A percentile compares a stretch with the other conserved stretches of the same genome.
Evolutionary conservation across 495 filamentous ascomycete genomes (phyloP).

Genomic region (Darksidea phi): DNA sequence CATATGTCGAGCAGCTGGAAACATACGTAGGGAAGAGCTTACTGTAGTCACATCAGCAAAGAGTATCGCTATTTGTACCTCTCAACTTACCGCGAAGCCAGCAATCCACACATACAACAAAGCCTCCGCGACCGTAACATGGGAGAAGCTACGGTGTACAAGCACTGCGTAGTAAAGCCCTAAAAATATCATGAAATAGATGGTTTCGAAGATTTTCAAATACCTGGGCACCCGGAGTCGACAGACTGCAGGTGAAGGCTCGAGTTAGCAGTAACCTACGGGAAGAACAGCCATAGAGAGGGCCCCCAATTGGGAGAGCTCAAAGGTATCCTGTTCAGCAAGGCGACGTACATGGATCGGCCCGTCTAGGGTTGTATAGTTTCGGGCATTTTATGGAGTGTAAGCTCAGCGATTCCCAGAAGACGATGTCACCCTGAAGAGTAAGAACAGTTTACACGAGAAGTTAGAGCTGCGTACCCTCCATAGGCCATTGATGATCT

Average conservation of each 20-base stretch:
- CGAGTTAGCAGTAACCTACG: not conserved
- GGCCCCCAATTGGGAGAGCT: not conserved
- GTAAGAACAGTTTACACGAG: not conserved
- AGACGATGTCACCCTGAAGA: slow-evolving; percentile 71
- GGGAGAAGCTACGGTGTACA: slow-evolving; percentile 53
- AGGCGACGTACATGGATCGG: slow-evolving; percentile 9
- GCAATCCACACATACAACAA: slow-evolving; percentile 70
- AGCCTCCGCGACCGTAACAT: slow-evolving; percentile 54
- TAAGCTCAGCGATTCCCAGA: slow-evolving; percentile 81
- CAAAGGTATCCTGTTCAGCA: not conserved
- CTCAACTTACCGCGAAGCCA: no score
- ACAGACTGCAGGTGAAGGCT: slow-evolving; percentile 62
- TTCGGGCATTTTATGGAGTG: slow-evolving; percentile 76
- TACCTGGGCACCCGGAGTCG: slow-evolving; percentile 88
- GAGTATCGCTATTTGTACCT: no score
- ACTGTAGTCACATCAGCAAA: no score
- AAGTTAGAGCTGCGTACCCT: slow-evolving; percentile 40
- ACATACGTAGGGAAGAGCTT: no score
- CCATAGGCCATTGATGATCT: slow-evolving; percentile 87
- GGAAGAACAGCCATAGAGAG: not conserved
- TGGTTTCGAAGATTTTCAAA: slow-evolving; percentile 81
- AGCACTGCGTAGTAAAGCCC: slow-evolving; percentile 82
- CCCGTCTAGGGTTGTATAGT: slow-evolving; percentile 68
- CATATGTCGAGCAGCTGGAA: no score
- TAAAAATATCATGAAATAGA: slow-evolving; percentile 82